A percentile compares a stretch with the other conserved stretches of the same genome.
Conservation (phyloP, 768 basidiomycete genomes). For the Leccinum arenicola region DNA sequence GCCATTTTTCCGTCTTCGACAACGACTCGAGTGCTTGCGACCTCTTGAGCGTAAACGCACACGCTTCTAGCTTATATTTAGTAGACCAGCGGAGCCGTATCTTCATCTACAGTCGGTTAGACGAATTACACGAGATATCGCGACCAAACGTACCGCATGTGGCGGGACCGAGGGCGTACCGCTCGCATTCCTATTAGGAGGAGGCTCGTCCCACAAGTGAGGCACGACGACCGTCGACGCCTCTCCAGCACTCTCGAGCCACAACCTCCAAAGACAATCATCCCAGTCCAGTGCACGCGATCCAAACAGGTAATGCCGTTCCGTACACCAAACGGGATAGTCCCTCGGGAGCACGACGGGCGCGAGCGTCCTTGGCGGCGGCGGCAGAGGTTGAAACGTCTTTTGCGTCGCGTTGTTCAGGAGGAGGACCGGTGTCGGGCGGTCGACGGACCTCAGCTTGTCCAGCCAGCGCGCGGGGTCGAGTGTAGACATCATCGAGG, state of each 20-base stretch:
- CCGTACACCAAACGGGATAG: constrained; percentile 59
- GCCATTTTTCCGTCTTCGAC: constrained; percentile 38
- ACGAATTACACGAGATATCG: not conserved
- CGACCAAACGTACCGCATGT: constrained; percentile 14
- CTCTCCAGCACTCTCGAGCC: constrained; percentile 51
- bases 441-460: not conserved
- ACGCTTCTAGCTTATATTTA: constrained; percentile 52
- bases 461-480: constrained; percentile 21
- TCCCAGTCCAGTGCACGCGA: constrained; percentile 55
- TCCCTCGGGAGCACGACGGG: constrained; percentile 45
- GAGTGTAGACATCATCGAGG: constrained; percentile 12
- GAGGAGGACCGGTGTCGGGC: constrained; percentile 3
- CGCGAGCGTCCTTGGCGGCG: constrained; percentile 39
- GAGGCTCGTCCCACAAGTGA: constrained; percentile 5
- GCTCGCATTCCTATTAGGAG: constrained; percentile 8
- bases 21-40: constrained; percentile 31
- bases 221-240: constrained; percentile 21
- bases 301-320: constrained; percentile 46
- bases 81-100: constrained; percentile 42
- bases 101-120: constrained; percentile 31
- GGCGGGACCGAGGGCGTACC: constrained; percentile 13
- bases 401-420: constrained; percentile 30
- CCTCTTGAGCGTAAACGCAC: constrained; percentile 46
- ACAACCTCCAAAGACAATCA: constrained; percentile 65
- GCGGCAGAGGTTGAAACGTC: constrained; percentile 28